phyloP scores from a whole-genome alignment of 306 rosid species.

The Abrus precatorius region DNA sequence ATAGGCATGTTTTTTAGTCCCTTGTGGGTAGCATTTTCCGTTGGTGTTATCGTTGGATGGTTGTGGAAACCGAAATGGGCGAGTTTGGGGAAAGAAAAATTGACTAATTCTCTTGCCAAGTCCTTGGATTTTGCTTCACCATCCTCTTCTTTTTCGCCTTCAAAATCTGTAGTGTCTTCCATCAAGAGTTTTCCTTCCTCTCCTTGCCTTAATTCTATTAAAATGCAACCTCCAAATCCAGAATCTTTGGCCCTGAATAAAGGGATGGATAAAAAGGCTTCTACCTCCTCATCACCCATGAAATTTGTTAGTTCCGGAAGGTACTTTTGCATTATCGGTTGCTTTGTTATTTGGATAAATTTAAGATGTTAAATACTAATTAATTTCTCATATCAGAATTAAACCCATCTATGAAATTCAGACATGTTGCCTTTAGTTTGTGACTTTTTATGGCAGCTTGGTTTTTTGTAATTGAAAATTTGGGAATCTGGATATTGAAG shows the following conservation, averaged over 20 bases:
- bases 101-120: constrained; percentile 47
- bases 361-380: neutral
- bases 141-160: constrained; percentile 42
- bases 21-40: constrained; percentile 52
- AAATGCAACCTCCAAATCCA: constrained; percentile 40
- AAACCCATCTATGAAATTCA: neutral
- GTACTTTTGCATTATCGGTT: constrained; percentile 44
- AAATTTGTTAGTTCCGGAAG: constrained; percentile 48
- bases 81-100: constrained; percentile 49
- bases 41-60: constrained; percentile 63
- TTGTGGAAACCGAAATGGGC: constrained; percentile 68
- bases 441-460: constrained; percentile 3
- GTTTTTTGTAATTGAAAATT: neutral
- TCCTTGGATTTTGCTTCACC: constrained; percentile 53
- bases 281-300: constrained; percentile 37
- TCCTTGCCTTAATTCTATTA: constrained; percentile 31
- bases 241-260: constrained; percentile 38
- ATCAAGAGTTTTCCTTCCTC: constrained; percentile 42
- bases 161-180: constrained; percentile 7
- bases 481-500: neutral
- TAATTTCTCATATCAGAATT: neutral
- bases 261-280: constrained; percentile 25
- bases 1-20: constrained; percentile 50
- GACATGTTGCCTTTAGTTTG: neutral
- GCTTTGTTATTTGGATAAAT: neutral